Base-by-base conservation (phyloP, 2,329 filamentous ascomycete genomes). In the Aspergillus sp. region DNA sequence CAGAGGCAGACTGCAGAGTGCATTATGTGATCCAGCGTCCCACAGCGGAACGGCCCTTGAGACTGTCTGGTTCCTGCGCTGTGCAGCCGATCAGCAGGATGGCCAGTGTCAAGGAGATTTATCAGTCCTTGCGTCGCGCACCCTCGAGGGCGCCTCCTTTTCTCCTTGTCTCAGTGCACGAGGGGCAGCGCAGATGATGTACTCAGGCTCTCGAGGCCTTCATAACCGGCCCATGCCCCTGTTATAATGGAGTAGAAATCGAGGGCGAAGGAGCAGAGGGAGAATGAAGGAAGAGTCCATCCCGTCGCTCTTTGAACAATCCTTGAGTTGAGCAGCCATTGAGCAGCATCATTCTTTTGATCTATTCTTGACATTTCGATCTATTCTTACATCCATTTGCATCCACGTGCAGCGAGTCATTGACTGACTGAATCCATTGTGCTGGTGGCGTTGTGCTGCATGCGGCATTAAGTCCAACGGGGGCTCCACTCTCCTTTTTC, bases 211-310 rank as follows among this genome's bases (percentile, higher is more conserved):
- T 39, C 41, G 44, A 39, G 53, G 57, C 48, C 55, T 58, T 62
- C 57, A 60, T 44, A 60, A 60, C 43, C 21, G 46, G 44, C 33
- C 50, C 49, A 51, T 59, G 45, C 57, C 61, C 61, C 57, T 55
- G 48, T 53, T 33, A 56, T 54, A 52, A 45, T 31, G 27, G 27
- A 31, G 27, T 31, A 47, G 56, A 46, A 54, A 55, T 43, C 17
- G 27, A 60, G 52, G 48, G 51, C 37, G 46, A 49, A 55, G 53
- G 45, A 43, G 31, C 27, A 35, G 52, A 54, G 47, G 46, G 54
- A 55, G 45, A 60, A 60, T 60, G 55, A 55, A 57, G 58, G 58
- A 49, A 56, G 55, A 15, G 35, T 37, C 12, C 27, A 31, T 31
- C 27, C 27, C 27, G 11, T 31, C 27, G 27, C 9, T 31, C 27